Evolutionary conservation across 1,284 basidiomycete species (phyloP), one percentile per base, ranked within the genome.

Genomic region (Mycena citricolor): DNA sequence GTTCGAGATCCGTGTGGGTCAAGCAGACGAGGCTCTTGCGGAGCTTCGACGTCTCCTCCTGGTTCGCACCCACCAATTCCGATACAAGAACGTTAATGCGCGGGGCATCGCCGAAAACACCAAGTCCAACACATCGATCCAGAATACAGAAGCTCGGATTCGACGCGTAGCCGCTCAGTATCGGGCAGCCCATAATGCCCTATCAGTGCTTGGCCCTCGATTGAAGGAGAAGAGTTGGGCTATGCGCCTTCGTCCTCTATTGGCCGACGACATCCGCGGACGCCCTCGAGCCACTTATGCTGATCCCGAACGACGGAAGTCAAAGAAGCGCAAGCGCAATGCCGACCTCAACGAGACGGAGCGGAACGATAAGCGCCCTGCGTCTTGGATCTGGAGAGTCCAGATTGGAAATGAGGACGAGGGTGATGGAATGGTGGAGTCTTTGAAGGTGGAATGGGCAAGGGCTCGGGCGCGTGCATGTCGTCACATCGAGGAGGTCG

Each of bases 361-460:
- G 26, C 16, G 16, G 30, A 19, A 23, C 16, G 23, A 16, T 34
- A 10, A 26, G 16, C 11, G 29, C 2, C 16, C 29, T 4, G 3
- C 31, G 31, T 45, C 43, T 11, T 45, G 43, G 43, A 45, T 45
- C 7, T 45, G 38, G 44, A n/a, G n/a, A n/a, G n/a, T n/a, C n/a
- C n/a, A n/a, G n/a, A n/a, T n/a, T n/a, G n/a, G n/a, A n/a, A n/a
- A n/a, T n/a, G n/a, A n/a, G n/a, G n/a, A n/a, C n/a, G n/a, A n/a
- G n/a, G n/a, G n/a, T n/a, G n/a, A n/a, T n/a, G n/a, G n/a, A n/a
- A n/a, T n/a, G n/a, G n/a, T n/a, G n/a, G n/a, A n/a, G n/a, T n/a
- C n/a, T n/a, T n/a, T n/a, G n/a, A n/a, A n/a, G n/a, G n/a, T n/a
- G n/a, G n/a, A n/a, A n/a, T n/a, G n/a, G n/a, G n/a, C n/a, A n/a